Evolutionary conservation across 805 yeast genomes (phyloP).

Genomic region (Maudiozyma pseudohumilis): DNA sequence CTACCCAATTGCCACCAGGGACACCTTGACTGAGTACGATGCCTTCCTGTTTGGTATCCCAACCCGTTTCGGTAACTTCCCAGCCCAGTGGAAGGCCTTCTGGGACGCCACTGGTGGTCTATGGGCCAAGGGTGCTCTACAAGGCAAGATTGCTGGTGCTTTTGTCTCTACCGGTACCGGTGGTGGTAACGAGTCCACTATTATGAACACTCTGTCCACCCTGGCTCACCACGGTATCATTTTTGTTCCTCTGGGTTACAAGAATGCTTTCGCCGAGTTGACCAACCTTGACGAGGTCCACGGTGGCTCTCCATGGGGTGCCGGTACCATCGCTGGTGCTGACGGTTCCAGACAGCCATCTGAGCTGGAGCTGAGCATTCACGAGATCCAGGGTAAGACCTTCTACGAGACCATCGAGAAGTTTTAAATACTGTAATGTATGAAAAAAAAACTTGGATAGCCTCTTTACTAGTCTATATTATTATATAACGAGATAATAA

Average conservation of each 20-base stretch:
- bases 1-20: constrained; percentile 54
- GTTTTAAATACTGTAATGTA: not conserved
- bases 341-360: constrained; percentile 67
- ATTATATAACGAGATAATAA: no score
- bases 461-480: not conserved
- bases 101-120: constrained; percentile 69
- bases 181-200: constrained; percentile 74
- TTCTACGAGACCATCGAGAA: constrained; percentile 39
- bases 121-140: constrained; percentile 65
- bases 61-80: constrained; percentile 72
- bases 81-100: constrained; percentile 69
- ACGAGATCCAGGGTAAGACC: constrained; percentile 54
- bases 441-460: not conserved
- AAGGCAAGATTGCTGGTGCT: constrained; percentile 64
- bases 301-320: constrained; percentile 83
- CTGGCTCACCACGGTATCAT: constrained; percentile 74
- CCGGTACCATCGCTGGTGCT: constrained; percentile 66
- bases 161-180: constrained; percentile 65
- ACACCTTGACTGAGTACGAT: constrained; percentile 53
- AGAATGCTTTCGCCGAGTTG: constrained; percentile 42
- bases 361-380: constrained; percentile 52
- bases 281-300: constrained; percentile 52
- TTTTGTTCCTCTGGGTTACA: constrained; percentile 70
- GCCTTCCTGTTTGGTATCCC: constrained; percentile 80
- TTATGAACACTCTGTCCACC: constrained; percentile 49